Percentiles rank a stretch among this genome's conserved stretches.
Conservation (phyloP, 192 early-diverging fungal genomes). For the Phycomyces nitens region DNA sequence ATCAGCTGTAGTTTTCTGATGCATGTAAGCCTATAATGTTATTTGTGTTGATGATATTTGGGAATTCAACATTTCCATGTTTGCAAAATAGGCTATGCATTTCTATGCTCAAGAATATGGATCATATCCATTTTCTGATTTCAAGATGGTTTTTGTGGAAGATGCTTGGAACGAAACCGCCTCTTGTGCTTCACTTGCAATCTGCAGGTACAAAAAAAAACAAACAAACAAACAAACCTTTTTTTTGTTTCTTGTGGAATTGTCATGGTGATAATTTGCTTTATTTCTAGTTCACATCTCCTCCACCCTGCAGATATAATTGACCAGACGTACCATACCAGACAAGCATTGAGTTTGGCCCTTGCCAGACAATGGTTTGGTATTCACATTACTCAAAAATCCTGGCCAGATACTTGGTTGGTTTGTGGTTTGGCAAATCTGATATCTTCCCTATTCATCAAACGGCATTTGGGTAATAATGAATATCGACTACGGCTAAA, state of each 20-base stretch:
- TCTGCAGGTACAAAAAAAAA: constrained; percentile 58
- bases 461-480: constrained; percentile 81
- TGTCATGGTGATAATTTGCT: background rate
- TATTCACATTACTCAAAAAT: constrained; percentile 66
- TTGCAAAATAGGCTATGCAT: constrained; percentile 61
- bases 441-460: constrained; percentile 69
- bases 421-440: constrained; percentile 77
- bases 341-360: constrained; percentile 62
- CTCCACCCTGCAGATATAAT: constrained; percentile 73
- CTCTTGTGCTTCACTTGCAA: constrained; percentile 77
- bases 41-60: background rate
- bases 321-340: constrained; percentile 86
- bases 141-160: constrained; percentile 87
- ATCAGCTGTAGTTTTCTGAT: constrained; percentile 60
- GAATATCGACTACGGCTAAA: constrained; percentile 82
- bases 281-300: constrained; percentile 34
- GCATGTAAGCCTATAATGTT: constrained; percentile 34
- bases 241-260: background rate
- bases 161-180: constrained; percentile 63
- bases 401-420: constrained; percentile 88
- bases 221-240: no score
- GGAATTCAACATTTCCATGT: constrained; percentile 7
- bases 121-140: constrained; percentile 81
- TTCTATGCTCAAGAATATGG: constrained; percentile 88
- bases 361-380: constrained; percentile 96